phyloP scores from a whole-genome alignment of 805 yeast genomes.

The Hermanozyma aechmeae region DNA sequence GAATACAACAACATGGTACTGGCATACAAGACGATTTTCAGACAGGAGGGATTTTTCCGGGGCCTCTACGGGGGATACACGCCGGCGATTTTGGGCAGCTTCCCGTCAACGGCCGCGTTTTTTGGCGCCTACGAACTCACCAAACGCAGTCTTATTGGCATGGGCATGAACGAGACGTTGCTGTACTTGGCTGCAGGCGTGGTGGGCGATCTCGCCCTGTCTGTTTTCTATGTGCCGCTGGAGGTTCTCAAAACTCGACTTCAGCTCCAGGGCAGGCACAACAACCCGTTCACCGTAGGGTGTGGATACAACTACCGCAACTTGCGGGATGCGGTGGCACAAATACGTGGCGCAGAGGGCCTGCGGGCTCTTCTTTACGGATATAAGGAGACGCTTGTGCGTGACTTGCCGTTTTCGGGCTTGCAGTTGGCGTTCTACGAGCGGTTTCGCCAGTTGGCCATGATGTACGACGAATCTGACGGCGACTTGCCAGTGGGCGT shows the following conservation, averaged over 20 bases:
- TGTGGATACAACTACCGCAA: conserved; percentile 84
- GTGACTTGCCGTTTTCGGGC: conserved; percentile 95
- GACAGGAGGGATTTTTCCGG: conserved; percentile 74
- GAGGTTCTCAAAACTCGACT: conserved; percentile 90
- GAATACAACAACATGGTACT: conserved; percentile 69
- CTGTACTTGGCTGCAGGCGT: conserved; percentile 82
- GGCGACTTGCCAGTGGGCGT: conserved; percentile 43
- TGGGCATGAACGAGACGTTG: conserved; percentile 64
- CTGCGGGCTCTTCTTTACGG: conserved; percentile 72
- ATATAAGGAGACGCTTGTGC: conserved; percentile 82
- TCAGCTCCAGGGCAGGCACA: conserved; percentile 83
- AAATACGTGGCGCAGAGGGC: conserved; percentile 67
- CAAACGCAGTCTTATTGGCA: conserved; percentile 61
- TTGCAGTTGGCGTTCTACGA: conserved; percentile 95
- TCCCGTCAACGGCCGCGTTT: conserved; percentile 92
- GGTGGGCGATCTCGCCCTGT: conserved; percentile 86
- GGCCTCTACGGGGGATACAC: conserved; percentile 90
- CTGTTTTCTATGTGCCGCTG: conserved; percentile 86
- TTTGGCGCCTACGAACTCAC: conserved; percentile 83
- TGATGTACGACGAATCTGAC: conserved; percentile 17
- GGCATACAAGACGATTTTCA: conserved; percentile 67
- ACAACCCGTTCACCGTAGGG: conserved; percentile 59
- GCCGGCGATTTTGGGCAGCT: conserved; percentile 87
- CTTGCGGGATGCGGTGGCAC: conserved; percentile 57
- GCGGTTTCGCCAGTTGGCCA: conserved; percentile 59